These are phyloP conservation scores for Spinacia oleracea DNA, from an alignment of 179 eudicot species.

Conservation along the genomic window DNA sequence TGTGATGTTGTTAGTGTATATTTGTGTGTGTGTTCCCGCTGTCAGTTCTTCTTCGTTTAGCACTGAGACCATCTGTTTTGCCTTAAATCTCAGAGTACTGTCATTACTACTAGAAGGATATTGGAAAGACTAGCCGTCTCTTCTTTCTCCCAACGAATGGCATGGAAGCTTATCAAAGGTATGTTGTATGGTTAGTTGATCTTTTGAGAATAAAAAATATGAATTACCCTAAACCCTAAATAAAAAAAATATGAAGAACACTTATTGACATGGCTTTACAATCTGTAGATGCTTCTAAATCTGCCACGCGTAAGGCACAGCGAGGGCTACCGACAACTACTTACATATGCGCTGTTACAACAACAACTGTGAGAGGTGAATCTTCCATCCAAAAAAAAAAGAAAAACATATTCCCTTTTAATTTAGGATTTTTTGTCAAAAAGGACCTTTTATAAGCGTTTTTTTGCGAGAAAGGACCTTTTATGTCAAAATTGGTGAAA, in stretches of 20 bases:
- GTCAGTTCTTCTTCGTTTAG: neutral
- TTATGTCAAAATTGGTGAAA: too few species aligned
- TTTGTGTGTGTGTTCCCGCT: neutral
- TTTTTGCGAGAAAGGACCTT: too few species aligned
- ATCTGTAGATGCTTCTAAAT: constrained; percentile 76
- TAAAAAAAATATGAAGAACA: neutral
- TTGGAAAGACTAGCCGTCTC: constrained; percentile 84
- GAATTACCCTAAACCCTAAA: neutral
- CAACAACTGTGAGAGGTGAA: constrained; percentile 82
- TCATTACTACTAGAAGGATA: constrained; percentile 80
- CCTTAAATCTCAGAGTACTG: constrained; percentile 55
- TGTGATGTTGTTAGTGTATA: neutral
- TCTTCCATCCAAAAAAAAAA: neutral
- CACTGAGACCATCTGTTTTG: constrained; percentile 4
- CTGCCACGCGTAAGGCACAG: constrained; percentile 81
- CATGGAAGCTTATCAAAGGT: constrained; percentile 99
- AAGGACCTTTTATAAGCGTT: too few species aligned
- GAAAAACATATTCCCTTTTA: neutral
- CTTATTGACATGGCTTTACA: neutral
- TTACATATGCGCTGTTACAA: constrained; percentile 56
- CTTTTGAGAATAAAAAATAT: neutral
- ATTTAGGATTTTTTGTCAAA: too few species aligned
- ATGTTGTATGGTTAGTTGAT: constrained; percentile 31
- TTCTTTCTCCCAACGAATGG: constrained; percentile 79
- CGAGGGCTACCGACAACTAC: constrained; percentile 63